Conservation (phyloP, 2,329 filamentous ascomycete genomes). For the Gaeumannomyces tritici region DNA sequence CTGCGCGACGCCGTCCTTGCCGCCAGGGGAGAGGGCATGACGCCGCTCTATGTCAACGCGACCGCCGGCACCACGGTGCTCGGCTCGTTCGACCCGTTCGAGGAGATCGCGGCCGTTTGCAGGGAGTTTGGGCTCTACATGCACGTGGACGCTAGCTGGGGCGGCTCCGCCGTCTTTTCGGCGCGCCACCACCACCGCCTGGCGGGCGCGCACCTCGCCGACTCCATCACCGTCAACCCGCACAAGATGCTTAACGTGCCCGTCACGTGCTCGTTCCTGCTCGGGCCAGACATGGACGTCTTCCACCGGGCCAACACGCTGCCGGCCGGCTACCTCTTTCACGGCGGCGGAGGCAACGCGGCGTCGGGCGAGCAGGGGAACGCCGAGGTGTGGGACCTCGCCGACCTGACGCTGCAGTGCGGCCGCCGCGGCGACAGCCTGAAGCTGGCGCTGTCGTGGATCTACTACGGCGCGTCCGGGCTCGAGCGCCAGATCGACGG, state of each 20-base stretch:
- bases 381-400: conserved; percentile 64
- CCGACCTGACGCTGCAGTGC: conserved; percentile 88
- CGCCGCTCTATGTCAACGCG: conserved; percentile 89
- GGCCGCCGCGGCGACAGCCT: conserved; percentile 76
- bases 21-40: conserved; percentile 58
- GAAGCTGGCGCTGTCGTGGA: conserved; percentile 82
- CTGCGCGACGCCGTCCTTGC: conserved; percentile 54
- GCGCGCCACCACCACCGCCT: conserved; percentile 53
- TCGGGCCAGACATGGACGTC: conserved; percentile 63
- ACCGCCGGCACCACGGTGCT: conserved; percentile 92
- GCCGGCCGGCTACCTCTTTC: conserved; percentile 78
- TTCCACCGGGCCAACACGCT: conserved; percentile 83
- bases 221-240: conserved; percentile 81
- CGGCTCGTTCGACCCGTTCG: conserved; percentile 78
- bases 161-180: conserved; percentile 74
- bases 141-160: conserved; percentile 90
- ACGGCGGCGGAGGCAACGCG: conserved; percentile 30
- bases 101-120: conserved; percentile 60
- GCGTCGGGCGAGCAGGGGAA: conserved; percentile 22
- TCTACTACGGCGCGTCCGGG: conserved; percentile 73
- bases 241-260: conserved; percentile 97
- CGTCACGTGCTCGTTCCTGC: conserved; percentile 81
- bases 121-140: conserved; percentile 70
- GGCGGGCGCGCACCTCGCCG: conserved; percentile 60
- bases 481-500: conserved; percentile 61